A percentile compares a stretch with the other conserved stretches of the same genome.
These are phyloP conservation scores for Caloboletus firmus DNA, from an alignment of 1,284 basidiomycete species.

Conservation along the genomic window DNA sequence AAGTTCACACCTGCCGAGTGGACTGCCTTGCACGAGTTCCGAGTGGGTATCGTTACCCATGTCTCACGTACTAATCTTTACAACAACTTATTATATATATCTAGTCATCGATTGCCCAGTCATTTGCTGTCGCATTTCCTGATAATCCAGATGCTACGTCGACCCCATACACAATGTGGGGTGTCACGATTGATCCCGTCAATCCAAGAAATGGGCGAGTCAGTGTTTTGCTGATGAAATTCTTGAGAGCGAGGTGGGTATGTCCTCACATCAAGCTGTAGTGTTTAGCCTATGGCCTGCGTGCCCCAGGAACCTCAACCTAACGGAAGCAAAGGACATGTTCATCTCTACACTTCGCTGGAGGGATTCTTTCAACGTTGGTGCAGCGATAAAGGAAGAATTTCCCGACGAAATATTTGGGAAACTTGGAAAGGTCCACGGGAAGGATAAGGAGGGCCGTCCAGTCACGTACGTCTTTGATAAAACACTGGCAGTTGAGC, in stretches of 20 bases:
- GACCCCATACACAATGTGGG: slow-evolving; percentile 64
- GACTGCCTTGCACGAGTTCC: slow-evolving; percentile 63
- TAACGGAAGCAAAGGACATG: slow-evolving; percentile 59
- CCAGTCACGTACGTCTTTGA: slow-evolving; percentile 57
- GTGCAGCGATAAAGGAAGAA: slow-evolving; percentile 57
- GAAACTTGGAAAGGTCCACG: slow-evolving; percentile 60
- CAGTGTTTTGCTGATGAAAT: slow-evolving; percentile 76
- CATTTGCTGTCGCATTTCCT: slow-evolving; percentile 44
- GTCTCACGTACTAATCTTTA: background rate
- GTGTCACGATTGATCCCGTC: slow-evolving; percentile 59
- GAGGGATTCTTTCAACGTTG: slow-evolving; percentile 68
- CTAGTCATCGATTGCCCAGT: slow-evolving; percentile 55
- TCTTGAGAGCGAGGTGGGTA: slow-evolving; percentile 68
- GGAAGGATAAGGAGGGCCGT: slow-evolving; percentile 63
- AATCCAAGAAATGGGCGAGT: slow-evolving; percentile 56
- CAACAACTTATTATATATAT: background rate
- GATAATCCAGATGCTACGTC: slow-evolving; percentile 52
- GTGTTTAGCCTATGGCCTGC: background rate
- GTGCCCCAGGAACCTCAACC: slow-evolving; percentile 51
- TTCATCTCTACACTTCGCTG: slow-evolving; percentile 68
- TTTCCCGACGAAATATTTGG: slow-evolving; percentile 69
- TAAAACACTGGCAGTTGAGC: slow-evolving; percentile 1
- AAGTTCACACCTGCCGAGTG: slow-evolving; percentile 70
- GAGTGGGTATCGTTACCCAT: slow-evolving; percentile 39
- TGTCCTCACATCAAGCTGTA: background rate